Evolutionary conservation across 139 green algal genomes (phyloP), one percentile per base, ranked within the genome.

Genomic region (Axilococcus clingmanii): DNA sequence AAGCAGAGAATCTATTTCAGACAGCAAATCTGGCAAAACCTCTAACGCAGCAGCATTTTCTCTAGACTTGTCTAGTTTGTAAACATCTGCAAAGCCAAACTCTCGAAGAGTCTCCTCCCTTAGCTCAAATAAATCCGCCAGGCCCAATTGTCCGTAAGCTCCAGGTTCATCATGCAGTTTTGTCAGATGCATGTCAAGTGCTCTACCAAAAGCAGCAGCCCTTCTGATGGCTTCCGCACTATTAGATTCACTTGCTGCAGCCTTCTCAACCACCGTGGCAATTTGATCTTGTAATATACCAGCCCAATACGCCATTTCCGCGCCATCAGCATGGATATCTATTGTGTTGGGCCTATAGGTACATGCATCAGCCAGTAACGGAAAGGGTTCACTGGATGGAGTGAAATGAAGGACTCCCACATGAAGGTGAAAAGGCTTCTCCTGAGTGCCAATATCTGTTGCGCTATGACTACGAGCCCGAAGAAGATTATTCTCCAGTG

Each of bases 51-150:
- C 82, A 7, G 65, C 61, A 61, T 94, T 96, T 66, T 98, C 92
- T 4, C 75, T 65, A 62, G 79, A 48, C 76, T 94, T 93, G 54
- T 86, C 80, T n/a, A 74, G 52, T 63, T 70, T 72, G 76, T 99
- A 98, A 7, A 91, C 84, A 48, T 99, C 92, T 2, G 56, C 61
- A 71, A 99, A 99, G 5, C 79, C 75, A 69, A 95, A 96, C 65
- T 97, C 91, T 2, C 91, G 65, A 52, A 99, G 72, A 69, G 88
- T 97, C 66, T 98, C 86, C 63, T 99, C 92, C 1, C 92, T 61
- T 79, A 97, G 83, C 64, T 95, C 88, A 68, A 99, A 86, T 56
- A 99, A 63, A 40, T 94, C 86, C 0, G 78, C 74, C 36, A 99
- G 76, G 14, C 85, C 85, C 30, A 94, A 71, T 32, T 72, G 61